A percentile compares a stretch with the other conserved stretches of the same genome.
Evolutionary conservation across 2,329 filamentous ascomycete genomes (phyloP).

Genomic region (Phaeosphaeriaceae sp.): DNA sequence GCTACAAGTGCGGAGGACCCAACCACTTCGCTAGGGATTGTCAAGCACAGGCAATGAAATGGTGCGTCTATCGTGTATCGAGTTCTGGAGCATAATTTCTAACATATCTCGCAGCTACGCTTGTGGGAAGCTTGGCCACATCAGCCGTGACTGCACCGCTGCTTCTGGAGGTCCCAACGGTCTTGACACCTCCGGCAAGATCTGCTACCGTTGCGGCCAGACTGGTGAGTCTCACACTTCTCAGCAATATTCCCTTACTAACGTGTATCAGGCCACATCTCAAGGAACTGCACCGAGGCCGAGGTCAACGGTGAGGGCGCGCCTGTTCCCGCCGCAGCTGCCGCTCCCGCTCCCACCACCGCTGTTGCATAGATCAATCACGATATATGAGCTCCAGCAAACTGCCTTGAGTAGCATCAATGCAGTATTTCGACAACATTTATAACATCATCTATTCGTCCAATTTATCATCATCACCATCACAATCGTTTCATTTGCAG

Average conservation of each 20-base stretch:
- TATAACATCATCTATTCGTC: constrained; percentile 15
- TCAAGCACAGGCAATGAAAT: constrained; percentile 98
- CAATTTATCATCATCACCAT: constrained; percentile 22
- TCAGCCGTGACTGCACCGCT: constrained; percentile 92
- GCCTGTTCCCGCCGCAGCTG: constrained; percentile 23
- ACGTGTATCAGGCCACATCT: constrained; percentile 73
- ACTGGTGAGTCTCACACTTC: constrained; percentile 58
- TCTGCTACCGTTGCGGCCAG: constrained; percentile 97
- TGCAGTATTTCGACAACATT: constrained; percentile 14
- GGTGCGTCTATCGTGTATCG: constrained; percentile 88
- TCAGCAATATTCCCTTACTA: not conserved
- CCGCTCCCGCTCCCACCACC: constrained; percentile 52
- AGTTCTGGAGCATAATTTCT: constrained; percentile 9
- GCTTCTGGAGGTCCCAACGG: constrained; percentile 83
- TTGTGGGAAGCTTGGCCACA: constrained; percentile 68
- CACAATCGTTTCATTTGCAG: constrained; percentile 42
- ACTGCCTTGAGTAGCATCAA: constrained; percentile 27
- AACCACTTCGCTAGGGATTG: constrained; percentile 99
- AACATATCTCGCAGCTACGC: not conserved
- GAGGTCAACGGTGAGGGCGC: constrained; percentile 57
- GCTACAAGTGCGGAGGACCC: constrained; percentile 79
- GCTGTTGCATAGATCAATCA: constrained; percentile 43
- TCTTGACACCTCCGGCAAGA: constrained; percentile 95
- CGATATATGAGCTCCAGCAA: not conserved
- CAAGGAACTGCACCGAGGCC: constrained; percentile 89